Conservation (phyloP, 1,284 basidiomycete species). For the Phellinidium pouzarii region DNA sequence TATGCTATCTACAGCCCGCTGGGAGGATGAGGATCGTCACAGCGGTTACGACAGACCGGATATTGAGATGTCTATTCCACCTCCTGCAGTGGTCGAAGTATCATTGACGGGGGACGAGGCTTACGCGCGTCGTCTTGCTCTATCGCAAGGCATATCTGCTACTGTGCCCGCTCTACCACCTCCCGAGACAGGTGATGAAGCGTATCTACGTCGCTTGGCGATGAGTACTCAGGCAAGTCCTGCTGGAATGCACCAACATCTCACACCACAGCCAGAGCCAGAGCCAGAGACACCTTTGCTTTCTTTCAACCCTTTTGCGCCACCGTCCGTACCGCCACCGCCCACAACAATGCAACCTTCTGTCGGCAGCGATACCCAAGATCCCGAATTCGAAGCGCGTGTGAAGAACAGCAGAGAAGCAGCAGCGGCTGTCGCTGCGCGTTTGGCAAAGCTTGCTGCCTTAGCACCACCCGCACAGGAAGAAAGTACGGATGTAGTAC, state of each 20-base stretch:
- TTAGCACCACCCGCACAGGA: conserved; percentile 28
- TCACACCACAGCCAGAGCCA: conserved; percentile 28
- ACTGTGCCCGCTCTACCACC: conserved; percentile 20
- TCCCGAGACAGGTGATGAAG: conserved; percentile 61
- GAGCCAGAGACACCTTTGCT: conserved; percentile 31
- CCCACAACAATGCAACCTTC: conserved; percentile 36
- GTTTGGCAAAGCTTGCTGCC: conserved; percentile 51
- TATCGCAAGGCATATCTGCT: conserved; percentile 34
- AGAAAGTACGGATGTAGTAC: conserved; percentile 19
- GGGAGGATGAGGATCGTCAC: conserved; percentile 19
- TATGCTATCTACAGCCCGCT: conserved; percentile 18
- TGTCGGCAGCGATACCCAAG: conserved; percentile 26
- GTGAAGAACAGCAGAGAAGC: conserved; percentile 57
- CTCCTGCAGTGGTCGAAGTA: conserved; percentile 28
- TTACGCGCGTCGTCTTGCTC: conserved; percentile 51
- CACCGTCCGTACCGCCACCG: conserved; percentile 45
- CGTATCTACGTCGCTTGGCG: conserved; percentile 54
- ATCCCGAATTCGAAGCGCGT: conserved; percentile 40
- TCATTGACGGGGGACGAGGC: conserved; percentile 56
- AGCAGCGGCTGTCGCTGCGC: conserved; percentile 77
- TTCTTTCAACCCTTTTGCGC: conserved; percentile 62
- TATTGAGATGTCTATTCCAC: conserved; percentile 7
- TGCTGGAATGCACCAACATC: conserved; percentile 25
- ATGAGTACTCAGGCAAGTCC: conserved; percentile 36
- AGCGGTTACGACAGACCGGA: conserved; percentile 10